Evolutionary conservation across 352 stramenopile species (phyloP), one percentile per base, ranked within the genome.

Genomic region (Pythium phragmitis): DNA sequence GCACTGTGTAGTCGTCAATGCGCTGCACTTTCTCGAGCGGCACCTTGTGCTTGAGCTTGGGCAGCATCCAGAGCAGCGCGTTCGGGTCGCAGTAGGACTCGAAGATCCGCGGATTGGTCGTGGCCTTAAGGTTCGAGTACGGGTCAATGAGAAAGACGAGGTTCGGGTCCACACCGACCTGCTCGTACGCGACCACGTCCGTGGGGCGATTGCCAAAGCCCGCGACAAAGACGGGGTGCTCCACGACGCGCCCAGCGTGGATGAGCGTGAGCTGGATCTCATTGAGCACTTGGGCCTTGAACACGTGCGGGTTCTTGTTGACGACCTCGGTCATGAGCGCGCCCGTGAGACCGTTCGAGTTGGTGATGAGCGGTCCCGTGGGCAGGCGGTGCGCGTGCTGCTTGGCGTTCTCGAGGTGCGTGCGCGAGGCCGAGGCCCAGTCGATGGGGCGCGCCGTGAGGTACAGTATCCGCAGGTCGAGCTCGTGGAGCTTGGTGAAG

Each of bases 141-240:
- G 85, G 73, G 57, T 94, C 83, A 33, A 94, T 76, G 76, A 94
- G 80, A 66, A 92, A 94, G 54, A 94, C 91, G 33, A 88, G 62
- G 21, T 77, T 73, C 8, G 72, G 72, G 48, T 90, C 80, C 23
- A 94, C 82, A 23, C 85, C 85, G 37, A 92, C 85, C 42, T 89
- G 65, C 50, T 89, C 70, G 60, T 94, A 94, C 12, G 85, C 83
- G 23, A 91, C 64, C n/a, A 89, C 75, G 57, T 94, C 85, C 9
- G 85, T 92, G 30, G 83, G 79, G n/a, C 85, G 83, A 49, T 94
- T 94, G 33, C 85, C 85, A 69, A 94, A 94, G 17, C 85, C 85
- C n/a, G 80, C 77, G n/a, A 94, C 83, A 41, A 91, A 94, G 19
- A 94, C 80, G 1, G 85, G 85, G 42, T 91, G 83, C 60, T 91